Conservation (phyloP, 352 stramenopile species). For the Thraustochytrium striatum region DNA sequence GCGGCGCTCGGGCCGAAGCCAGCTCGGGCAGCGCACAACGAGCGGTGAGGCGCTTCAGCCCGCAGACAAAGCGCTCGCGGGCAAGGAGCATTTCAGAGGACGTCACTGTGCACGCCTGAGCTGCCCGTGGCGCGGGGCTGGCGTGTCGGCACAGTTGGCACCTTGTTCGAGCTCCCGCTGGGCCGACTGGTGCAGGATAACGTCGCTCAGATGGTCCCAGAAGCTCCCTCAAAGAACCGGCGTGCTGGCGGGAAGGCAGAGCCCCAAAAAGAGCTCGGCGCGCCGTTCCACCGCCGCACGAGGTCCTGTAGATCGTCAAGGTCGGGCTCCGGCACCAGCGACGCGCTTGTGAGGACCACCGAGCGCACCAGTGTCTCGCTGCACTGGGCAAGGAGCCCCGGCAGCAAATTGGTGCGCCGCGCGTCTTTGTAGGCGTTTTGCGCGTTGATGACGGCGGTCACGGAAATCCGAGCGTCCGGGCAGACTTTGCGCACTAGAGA, state of each 20-base stretch:
- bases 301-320: neutral
- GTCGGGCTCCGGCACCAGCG: neutral
- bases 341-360: neutral
- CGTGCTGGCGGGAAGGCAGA: too few relatives aligned
- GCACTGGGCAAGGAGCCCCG: neutral
- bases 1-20: too few relatives aligned
- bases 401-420: constrained; percentile 15
- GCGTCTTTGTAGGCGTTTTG: neutral
- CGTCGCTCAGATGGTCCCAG: too few relatives aligned
- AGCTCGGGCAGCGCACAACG: too few relatives aligned
- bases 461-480: neutral
- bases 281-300: constrained; percentile 10
- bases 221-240: too few relatives aligned
- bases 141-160: neutral
- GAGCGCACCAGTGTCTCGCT: neutral
- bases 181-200: too few relatives aligned
- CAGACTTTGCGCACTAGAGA: neutral
- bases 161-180: too few relatives aligned
- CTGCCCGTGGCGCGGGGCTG: neutral
- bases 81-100: neutral
- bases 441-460: constrained; percentile 2
- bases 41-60: too few relatives aligned
- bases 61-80: neutral
- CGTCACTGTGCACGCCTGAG: too few relatives aligned
- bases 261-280: constrained; percentile 27